Evolutionary conservation across 2,329 filamentous ascomycete genomes (phyloP).

Genomic region (Pezicula radicicola): DNA sequence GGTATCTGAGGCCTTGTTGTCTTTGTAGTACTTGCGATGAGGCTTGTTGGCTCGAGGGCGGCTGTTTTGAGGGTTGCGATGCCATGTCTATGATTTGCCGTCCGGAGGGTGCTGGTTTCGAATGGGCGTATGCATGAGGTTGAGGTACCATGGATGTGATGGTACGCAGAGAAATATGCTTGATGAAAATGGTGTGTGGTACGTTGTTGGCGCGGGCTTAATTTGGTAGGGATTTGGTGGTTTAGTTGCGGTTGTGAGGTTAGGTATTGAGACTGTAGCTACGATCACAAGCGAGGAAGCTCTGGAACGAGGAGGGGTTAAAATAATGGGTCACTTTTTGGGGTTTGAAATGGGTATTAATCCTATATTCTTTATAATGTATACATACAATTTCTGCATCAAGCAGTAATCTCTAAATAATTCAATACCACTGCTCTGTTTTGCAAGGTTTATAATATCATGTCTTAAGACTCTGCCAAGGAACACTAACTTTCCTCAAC

Average conservation of each 20-base stretch:
- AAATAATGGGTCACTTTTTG: background rate
- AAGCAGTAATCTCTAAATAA: background rate
- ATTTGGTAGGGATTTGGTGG: background rate
- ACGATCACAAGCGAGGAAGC: background rate
- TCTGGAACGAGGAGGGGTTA: background rate
- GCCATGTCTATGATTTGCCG: slow-evolving; percentile 18
- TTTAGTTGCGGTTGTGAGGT: background rate
- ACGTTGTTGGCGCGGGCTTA: background rate
- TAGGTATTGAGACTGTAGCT: background rate
- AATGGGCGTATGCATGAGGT: slow-evolving; percentile 2
- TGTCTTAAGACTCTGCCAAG: background rate
- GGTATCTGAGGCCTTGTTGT: slow-evolving; percentile 72
- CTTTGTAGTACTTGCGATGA: slow-evolving; percentile 18
- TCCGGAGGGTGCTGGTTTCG: slow-evolving; percentile 4
- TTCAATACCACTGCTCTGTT: no score
- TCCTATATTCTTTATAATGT: background rate
- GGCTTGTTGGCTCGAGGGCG: slow-evolving; percentile 13
- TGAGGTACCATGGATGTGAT: slow-evolving; percentile 6
- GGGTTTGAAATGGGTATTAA: background rate
- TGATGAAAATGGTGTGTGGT: background rate
- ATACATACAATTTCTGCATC: background rate
- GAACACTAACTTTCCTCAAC: background rate
- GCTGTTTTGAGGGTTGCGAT: slow-evolving; percentile 26
- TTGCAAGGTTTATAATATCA: no score
- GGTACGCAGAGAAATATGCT: slow-evolving; percentile 6